Base-by-base conservation (phyloP, 202 grass and related monocot genomes). In the Panicum hallii region DNA sequence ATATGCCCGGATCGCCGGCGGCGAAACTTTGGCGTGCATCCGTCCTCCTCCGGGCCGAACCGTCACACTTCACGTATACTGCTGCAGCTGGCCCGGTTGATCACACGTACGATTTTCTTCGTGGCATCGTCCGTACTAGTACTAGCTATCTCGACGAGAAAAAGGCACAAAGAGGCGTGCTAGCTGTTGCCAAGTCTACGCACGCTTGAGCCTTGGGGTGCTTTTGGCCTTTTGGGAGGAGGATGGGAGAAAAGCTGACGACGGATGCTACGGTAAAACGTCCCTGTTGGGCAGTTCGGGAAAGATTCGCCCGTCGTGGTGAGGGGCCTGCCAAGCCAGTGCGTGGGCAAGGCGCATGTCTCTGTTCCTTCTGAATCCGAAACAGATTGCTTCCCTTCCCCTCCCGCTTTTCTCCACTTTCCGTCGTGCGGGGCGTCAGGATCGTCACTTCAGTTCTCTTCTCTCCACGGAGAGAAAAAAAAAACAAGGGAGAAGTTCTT, bases 301-400 rank as follows among this genome's bases (percentile, higher is more conserved):
- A 55, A 80, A 60, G 50, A 69, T 84, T 60, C 28, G 7, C 57
- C 13, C 23, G 4, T 60, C 6, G 48, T 75, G 36, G 49, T 43
- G 61, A 20, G 63, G 28, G n/a, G n/a, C 20, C 22, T 69, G 78
- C n/a, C 64, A 22, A 52, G 48, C 16, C 15, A 54, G 47, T 15
- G 55, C 23, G 34, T 19, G 34, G 5, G 57, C 36, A 28, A 65
- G 53, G 38, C 47, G 74, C 16, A 7, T 19, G 2, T 28, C 41
- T 7, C 65, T 72, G 84, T 53, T 79, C 67, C 67, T 50, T 79
- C 46, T 73, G 84, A 79, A 79, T 54, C 76, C 44, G 67, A 32
- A 72, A 64, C 45, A 53, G 74, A 10, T 38, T 47, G 63, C 26
- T 3, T 58, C 14, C 49, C 42, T 78, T 3, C 9, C 11, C 52